Evolutionary conservation across 805 yeast genomes (phyloP).

Genomic region (Candida boleticola): DNA sequence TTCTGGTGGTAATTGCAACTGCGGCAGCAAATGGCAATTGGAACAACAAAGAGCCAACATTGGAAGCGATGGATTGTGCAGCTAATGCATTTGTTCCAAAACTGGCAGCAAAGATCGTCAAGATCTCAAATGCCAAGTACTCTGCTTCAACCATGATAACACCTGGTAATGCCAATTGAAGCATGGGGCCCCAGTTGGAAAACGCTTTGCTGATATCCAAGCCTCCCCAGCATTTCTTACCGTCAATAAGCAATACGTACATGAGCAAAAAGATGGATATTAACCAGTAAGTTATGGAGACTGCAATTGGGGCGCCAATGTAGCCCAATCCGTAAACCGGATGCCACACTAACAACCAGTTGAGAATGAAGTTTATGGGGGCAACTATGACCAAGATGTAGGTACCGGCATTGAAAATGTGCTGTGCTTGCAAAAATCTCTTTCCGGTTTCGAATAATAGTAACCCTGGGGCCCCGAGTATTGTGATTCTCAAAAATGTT

Average conservation of each 20-base stretch:
- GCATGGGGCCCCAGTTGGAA: conserved; percentile 38
- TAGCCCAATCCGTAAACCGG: conserved; percentile 67
- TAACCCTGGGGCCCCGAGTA: conserved; percentile 76
- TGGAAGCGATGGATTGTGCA: conserved; percentile 42
- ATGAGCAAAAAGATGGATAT: conserved; percentile 35
- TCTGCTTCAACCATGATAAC: conserved; percentile 46
- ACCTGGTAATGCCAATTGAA: conserved; percentile 52
- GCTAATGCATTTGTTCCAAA: conserved; percentile 43
- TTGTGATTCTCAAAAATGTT: conserved; percentile 54
- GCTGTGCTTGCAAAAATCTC: conserved; percentile 81
- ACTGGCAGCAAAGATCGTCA: conserved; percentile 40
- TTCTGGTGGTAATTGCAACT: conserved; percentile 39
- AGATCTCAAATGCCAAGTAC: conserved; percentile 41
- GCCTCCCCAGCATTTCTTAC: conserved; percentile 41
- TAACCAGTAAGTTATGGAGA: conserved; percentile 68
- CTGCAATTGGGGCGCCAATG: conserved; percentile 80
- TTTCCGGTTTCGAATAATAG: conserved; percentile 78
- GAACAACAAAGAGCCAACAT: conserved; percentile 35
- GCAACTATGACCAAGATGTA: conserved; percentile 63
- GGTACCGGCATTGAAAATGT: conserved; percentile 82
- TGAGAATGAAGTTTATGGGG: conserved; percentile 66
- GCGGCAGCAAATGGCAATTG: conserved; percentile 44
- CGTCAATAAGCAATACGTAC: conserved; percentile 34
- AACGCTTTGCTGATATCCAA: conserved; percentile 19
- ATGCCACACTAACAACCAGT: conserved; percentile 76